phyloP scores from a whole-genome alignment of 352 stramenopile genomes.

The Thraustochytrium sp. region DNA sequence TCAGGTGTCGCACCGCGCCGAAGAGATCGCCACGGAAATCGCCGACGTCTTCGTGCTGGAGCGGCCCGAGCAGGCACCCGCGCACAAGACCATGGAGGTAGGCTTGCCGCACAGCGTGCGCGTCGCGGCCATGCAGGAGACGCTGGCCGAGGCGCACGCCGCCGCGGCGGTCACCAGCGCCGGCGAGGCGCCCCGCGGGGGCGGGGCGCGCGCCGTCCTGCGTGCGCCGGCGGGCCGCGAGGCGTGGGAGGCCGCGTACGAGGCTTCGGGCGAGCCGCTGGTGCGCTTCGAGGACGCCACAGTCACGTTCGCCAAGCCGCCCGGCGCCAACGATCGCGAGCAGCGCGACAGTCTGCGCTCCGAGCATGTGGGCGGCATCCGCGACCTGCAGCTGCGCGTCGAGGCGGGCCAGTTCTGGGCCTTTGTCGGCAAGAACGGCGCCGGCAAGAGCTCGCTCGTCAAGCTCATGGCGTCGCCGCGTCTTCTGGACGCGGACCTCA shows the following conservation, averaged over 20 bases:
- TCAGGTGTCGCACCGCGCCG: slow-evolving; percentile 72
- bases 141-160: not conserved
- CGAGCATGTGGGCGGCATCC: slow-evolving; percentile 10
- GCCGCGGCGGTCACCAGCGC: not conserved
- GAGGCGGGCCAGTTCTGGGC: slow-evolving; percentile 58
- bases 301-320: not conserved
- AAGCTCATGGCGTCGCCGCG: slow-evolving; percentile 57
- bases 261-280: not conserved
- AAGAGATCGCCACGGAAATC: slow-evolving; percentile 71
- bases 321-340: not conserved
- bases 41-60: not conserved
- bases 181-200: no score
- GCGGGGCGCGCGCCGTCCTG: no score
- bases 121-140: not conserved
- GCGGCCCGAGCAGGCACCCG: not conserved
- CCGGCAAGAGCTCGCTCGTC: slow-evolving; percentile 68
- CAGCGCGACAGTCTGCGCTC: not conserved
- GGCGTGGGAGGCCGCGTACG: not conserved
- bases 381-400: not conserved
- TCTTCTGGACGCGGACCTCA: not conserved
- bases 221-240: no score
- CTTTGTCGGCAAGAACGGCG: slow-evolving; percentile 64
- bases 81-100: not conserved
- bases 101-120: not conserved
- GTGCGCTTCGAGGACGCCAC: not conserved